phyloP scores from a whole-genome alignment of 1,139 yeast species.

The Lizanozyma gosingica region DNA sequence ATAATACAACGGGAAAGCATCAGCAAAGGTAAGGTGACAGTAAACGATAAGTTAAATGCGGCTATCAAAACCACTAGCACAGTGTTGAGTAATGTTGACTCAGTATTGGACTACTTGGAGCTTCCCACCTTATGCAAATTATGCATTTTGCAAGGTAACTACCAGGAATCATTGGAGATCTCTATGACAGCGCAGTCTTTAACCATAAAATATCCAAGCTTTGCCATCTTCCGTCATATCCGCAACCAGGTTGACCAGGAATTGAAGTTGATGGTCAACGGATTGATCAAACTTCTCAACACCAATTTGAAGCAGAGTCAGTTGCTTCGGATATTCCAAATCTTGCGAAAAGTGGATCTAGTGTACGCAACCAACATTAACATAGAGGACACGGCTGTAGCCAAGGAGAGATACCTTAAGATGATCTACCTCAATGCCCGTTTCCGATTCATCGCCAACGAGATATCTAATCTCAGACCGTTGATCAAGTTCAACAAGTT shows the following conservation, averaged over 20 bases:
- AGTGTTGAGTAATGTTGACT: conserved; percentile 57
- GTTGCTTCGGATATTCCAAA: conserved; percentile 69
- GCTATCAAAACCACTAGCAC: conserved; percentile 20
- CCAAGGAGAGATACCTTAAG: conserved; percentile 24
- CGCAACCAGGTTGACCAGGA: conserved; percentile 47
- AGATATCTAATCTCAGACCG: conserved; percentile 50
- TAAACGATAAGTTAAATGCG: conserved; percentile 16
- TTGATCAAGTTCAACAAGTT: conserved; percentile 44
- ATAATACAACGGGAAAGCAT: conserved; percentile 7
- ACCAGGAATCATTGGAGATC: conserved; percentile 80
- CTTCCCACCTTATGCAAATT: conserved; percentile 74
- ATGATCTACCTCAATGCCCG: conserved; percentile 47
- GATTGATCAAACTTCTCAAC: conserved; percentile 57
- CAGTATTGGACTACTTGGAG: conserved; percentile 69
- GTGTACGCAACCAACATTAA: conserved; percentile 10
- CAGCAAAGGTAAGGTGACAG: conserved; percentile 9
- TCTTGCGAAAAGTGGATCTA: conserved; percentile 57
- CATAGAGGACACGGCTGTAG: conserved; percentile 5
- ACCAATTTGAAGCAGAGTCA: conserved; percentile 75
- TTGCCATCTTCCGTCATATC: conserved; percentile 47
- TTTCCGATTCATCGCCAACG: conserved; percentile 49
- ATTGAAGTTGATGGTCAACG: conserved; percentile 55
- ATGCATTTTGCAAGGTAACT: conserved; percentile 82
- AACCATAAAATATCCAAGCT: conserved; percentile 57
- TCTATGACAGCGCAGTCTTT: conserved; percentile 64